Conservation (phyloP, 352 stramenopile species). For the Blastocystis sp. region DNA sequence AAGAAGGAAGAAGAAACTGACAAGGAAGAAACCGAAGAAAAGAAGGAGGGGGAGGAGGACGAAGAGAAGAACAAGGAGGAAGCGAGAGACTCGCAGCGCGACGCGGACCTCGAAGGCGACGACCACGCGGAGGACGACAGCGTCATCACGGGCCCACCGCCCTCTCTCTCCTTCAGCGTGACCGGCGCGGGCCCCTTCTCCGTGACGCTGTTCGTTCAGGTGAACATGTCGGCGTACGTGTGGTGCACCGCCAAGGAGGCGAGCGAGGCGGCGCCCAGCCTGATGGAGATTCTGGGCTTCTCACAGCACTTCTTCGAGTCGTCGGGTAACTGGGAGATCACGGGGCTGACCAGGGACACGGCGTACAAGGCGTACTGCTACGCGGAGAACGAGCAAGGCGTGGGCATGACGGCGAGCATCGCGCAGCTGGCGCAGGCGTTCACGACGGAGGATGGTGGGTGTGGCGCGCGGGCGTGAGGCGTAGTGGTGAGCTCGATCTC, state of each 20-base stretch:
- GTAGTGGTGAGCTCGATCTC: constrained; percentile 25
- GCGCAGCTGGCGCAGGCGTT: constrained; percentile 14
- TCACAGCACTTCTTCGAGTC: background rate
- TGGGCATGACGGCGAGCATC: constrained; percentile 20
- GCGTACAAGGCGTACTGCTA: constrained; percentile 44
- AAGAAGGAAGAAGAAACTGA: background rate
- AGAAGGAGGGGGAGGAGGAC: background rate
- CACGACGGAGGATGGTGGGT: constrained; percentile 32
- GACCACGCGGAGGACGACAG: background rate
- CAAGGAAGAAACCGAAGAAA: background rate
- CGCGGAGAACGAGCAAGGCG: background rate
- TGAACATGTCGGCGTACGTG: background rate
- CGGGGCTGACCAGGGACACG: background rate
- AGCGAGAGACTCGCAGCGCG: background rate
- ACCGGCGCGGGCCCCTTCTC: background rate
- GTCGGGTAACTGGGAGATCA: background rate
- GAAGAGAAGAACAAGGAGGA: background rate
- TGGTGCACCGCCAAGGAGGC: background rate
- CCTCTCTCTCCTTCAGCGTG: background rate
- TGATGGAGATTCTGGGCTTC: background rate
- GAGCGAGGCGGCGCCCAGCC: background rate
- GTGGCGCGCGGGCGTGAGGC: background rate
- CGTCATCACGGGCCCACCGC: background rate
- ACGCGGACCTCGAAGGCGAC: background rate
- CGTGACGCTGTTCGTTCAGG: background rate